Percentiles rank a stretch among this genome's conserved stretches.
phyloP scores from a whole-genome alignment of 495 filamentous ascomycete genomes.

The Zalerion maritima region DNA sequence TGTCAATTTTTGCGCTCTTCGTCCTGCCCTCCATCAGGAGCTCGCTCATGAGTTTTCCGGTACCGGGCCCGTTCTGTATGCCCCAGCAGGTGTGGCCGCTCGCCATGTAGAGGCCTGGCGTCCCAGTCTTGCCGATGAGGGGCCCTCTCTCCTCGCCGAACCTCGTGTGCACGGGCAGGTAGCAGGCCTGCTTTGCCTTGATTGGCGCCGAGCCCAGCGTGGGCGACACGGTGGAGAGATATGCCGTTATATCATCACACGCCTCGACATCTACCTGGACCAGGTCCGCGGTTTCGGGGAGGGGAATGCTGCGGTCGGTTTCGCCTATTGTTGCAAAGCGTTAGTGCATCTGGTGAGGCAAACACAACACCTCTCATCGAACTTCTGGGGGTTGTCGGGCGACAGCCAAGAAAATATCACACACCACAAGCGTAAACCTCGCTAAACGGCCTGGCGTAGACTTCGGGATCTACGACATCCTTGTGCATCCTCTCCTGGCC shows the following conservation, averaged over 20 bases:
- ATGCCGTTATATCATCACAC: slow-evolving; percentile 80
- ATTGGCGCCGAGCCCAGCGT: slow-evolving; percentile 63
- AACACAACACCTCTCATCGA: too few species aligned
- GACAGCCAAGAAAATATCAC: slow-evolving; percentile 2
- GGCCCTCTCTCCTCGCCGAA: slow-evolving; percentile 48
- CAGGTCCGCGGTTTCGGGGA: slow-evolving; percentile 61
- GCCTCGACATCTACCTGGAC: slow-evolving; percentile 62
- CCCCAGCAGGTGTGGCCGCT: slow-evolving; percentile 96
- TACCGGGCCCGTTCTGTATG: slow-evolving; percentile 89
- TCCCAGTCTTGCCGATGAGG: slow-evolving; percentile 59
- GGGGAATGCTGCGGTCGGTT: slow-evolving; percentile 58
- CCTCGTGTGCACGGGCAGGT: slow-evolving; percentile 60
- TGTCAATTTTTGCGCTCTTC: slow-evolving; percentile 56
- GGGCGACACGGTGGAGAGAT: slow-evolving; percentile 64
- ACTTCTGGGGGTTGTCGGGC: not conserved
- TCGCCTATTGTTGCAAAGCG: slow-evolving; percentile 46
- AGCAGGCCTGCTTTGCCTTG: slow-evolving; percentile 78
- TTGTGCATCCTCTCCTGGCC: slow-evolving; percentile 39
- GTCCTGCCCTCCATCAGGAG: slow-evolving; percentile 69
- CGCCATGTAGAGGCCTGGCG: slow-evolving; percentile 68
- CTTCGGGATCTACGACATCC: slow-evolving; percentile 67
- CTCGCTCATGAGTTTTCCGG: slow-evolving; percentile 78
- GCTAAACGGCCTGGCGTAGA: slow-evolving; percentile 77
- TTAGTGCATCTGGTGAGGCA: not conserved
- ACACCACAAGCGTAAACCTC: slow-evolving; percentile 78